Evolutionary conservation across 202 grass and related monocot genomes (phyloP).

Genomic region (Elaeis oleifera): DNA sequence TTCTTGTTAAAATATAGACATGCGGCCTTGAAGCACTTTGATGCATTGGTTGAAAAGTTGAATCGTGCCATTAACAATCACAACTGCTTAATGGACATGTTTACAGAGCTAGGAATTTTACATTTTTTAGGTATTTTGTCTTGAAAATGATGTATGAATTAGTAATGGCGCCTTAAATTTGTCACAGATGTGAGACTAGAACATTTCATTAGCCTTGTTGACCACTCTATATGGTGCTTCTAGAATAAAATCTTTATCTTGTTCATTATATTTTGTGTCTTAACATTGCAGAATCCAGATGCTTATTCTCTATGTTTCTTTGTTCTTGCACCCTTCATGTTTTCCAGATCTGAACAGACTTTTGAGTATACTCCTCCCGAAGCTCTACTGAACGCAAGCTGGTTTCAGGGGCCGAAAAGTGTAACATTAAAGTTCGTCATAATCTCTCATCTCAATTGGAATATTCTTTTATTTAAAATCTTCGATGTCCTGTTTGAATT

Average conservation of each 20-base stretch:
- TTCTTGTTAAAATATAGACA: too few relatives aligned
- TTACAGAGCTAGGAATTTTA: too few relatives aligned
- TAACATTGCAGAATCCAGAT: background rate
- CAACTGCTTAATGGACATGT: too few relatives aligned
- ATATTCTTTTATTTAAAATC: background rate
- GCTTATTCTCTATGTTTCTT: conserved; percentile 1
- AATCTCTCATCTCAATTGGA: conserved; percentile 7
- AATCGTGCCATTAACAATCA: too few relatives aligned
- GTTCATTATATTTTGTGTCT: background rate
- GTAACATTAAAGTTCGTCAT: conserved; percentile 62
- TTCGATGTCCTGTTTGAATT: background rate
- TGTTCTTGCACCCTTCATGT: conserved; percentile 17
- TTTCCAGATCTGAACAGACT: conserved; percentile 74
- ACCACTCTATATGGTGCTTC: too few relatives aligned
- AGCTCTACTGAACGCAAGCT: conserved; percentile 78
- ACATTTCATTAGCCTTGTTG: too few relatives aligned
- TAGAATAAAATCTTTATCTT: background rate
- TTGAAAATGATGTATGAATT: too few relatives aligned
- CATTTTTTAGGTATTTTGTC: too few relatives aligned
- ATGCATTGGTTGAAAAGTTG: too few relatives aligned
- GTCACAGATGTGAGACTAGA: too few relatives aligned
- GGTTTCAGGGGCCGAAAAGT: conserved; percentile 79
- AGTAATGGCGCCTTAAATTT: too few relatives aligned
- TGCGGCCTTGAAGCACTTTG: too few relatives aligned
- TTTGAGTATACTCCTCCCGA: conserved; percentile 96